These are phyloP conservation scores for Eucalyptus globulus DNA, from an alignment of 345 rosid species.

Conservation along the genomic window DNA sequence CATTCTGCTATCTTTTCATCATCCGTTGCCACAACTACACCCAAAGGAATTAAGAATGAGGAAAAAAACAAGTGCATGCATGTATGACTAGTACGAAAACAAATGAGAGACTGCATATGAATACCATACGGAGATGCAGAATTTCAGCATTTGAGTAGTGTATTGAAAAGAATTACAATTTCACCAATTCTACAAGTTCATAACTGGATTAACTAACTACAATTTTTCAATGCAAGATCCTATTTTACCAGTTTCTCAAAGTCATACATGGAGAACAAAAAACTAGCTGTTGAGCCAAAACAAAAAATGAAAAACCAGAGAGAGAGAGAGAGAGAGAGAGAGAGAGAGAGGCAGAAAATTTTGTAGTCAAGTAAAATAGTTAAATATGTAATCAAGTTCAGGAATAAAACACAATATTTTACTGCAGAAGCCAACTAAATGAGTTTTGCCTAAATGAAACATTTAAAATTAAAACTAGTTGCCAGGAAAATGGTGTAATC, in stretches of 20 bases:
- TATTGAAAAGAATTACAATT: neutral
- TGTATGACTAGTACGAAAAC: neutral
- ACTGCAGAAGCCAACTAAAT: neutral
- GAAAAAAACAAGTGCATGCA: neutral
- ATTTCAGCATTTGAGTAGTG: rapidly evolving
- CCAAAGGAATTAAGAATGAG: neutral
- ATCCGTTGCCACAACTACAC: conserved; percentile 90
- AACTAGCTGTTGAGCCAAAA: neutral
- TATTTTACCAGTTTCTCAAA: neutral
- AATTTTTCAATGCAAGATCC: neutral
- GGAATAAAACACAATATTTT: neutral
- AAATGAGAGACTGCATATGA: neutral
- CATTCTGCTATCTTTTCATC: conserved; percentile 87
- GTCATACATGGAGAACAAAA: neutral
- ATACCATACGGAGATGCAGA: neutral
- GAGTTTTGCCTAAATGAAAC: neutral
- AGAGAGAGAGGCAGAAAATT: neutral
- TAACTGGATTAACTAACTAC: neutral
- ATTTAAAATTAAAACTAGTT: neutral
- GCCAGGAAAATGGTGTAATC: neutral
- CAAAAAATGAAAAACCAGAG: neutral
- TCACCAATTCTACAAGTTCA: neutral
- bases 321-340: neutral
- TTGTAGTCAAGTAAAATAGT: neutral
- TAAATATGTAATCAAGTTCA: neutral